Percentiles rank a stretch among this genome's conserved stretches.
These are phyloP conservation scores for Oryza glaberrima DNA, from an alignment of 176 grass and related monocot species.

Conservation along the genomic window DNA sequence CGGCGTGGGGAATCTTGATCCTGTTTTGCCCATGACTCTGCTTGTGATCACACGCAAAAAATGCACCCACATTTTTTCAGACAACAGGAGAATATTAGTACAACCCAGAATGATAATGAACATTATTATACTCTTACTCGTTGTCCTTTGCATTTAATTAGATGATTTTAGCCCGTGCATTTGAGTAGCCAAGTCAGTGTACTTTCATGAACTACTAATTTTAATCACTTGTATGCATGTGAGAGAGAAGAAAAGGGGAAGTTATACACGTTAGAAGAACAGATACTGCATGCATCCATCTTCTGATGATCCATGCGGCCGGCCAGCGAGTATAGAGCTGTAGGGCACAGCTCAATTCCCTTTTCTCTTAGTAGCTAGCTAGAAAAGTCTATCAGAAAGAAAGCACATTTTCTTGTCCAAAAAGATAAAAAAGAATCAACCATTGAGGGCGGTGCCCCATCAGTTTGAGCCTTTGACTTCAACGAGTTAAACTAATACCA, in stretches of 20 bases:
- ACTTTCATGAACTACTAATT: background rate
- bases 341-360: background rate
- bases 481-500: background rate
- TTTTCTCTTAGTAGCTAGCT: background rate
- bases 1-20: constrained; percentile 14
- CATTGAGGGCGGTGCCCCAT: background rate
- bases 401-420: background rate
- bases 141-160: background rate
- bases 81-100: background rate
- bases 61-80: background rate
- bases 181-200: background rate
- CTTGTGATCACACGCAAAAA: background rate
- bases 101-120: background rate
- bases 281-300: background rate
- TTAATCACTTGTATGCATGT: background rate
- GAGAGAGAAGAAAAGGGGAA: background rate
- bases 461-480: background rate
- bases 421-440: constrained; percentile 18
- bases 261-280: background rate
- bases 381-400: background rate
- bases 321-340: background rate
- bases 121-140: background rate
- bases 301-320: background rate
- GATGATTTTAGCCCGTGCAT: background rate
- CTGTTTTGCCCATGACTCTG: background rate